Evolutionary conservation across 106 monocot species (phyloP).

Genomic region (Dendrobium officinale): DNA sequence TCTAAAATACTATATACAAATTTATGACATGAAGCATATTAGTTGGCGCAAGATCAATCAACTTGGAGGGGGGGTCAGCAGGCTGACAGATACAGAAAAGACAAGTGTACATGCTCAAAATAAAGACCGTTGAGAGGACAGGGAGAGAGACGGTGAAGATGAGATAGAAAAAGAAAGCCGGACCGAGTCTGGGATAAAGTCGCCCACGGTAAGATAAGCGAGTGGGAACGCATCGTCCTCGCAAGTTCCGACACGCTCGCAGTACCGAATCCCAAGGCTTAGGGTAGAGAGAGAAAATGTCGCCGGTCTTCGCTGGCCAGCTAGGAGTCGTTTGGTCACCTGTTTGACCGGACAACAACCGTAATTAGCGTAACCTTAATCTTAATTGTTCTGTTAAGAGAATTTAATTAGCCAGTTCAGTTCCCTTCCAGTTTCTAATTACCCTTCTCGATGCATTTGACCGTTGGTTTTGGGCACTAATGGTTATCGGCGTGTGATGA

Average conservation of each 20-base stretch:
- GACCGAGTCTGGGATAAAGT: neutral
- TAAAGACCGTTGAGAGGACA: conserved; percentile 1
- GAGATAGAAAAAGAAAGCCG: neutral
- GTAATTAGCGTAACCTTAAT: too few species aligned
- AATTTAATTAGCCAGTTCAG: too few species aligned
- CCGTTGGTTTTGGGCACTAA: too few species aligned
- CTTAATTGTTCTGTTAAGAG: too few species aligned
- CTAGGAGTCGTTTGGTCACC: neutral
- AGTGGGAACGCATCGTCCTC: neutral
- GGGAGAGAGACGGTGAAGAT: neutral
- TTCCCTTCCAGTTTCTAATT: too few species aligned
- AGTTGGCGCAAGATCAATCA: neutral
- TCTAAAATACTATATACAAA: too few species aligned
- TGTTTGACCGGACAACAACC: too few species aligned
- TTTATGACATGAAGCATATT: neutral
- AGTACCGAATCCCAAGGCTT: neutral
- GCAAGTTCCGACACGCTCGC: neutral
- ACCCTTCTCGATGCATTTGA: too few species aligned
- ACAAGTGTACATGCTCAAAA: neutral
- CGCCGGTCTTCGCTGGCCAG: neutral
- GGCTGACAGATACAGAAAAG: neutral
- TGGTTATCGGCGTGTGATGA: too few species aligned
- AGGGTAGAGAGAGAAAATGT: too few species aligned
- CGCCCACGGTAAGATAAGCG: neutral
- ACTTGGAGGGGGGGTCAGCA: too few species aligned